Percentiles rank a stretch among this genome's conserved stretches.
Evolutionary conservation across 495 filamentous ascomycete genomes (phyloP).

Genomic region (Jackrogersella multiformis): DNA sequence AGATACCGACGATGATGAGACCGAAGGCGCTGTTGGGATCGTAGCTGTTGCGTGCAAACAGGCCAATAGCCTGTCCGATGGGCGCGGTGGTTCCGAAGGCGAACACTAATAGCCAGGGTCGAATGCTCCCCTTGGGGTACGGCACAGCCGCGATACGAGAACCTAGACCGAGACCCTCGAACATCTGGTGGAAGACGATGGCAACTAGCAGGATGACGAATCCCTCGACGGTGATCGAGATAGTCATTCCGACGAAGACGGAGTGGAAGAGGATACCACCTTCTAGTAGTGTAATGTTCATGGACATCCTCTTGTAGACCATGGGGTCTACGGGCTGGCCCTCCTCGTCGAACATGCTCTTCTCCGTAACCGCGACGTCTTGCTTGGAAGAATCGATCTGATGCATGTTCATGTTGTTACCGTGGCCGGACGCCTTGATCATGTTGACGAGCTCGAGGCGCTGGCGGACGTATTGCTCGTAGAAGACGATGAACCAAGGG

Average conservation of each 20-base stretch:
- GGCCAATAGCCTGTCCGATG: conserved; percentile 68
- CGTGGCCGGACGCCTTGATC: conserved; percentile 46
- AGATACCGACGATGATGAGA: conserved; percentile 71
- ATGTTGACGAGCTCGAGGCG: conserved; percentile 59
- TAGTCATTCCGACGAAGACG: conserved; percentile 74
- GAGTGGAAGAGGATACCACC: conserved; percentile 68
- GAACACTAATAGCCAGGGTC: conserved; percentile 71
- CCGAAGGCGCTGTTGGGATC: conserved; percentile 71
- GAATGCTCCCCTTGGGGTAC: conserved; percentile 56
- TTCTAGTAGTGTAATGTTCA: conserved; percentile 65
- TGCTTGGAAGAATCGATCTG: conserved; percentile 20
- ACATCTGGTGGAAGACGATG: conserved; percentile 76
- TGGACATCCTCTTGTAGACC: conserved; percentile 58
- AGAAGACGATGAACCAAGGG: conserved; percentile 64
- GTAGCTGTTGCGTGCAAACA: conserved; percentile 66
- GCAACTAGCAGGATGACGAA: conserved; percentile 74
- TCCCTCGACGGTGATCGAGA: conserved; percentile 70
- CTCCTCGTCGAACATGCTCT: conserved; percentile 50
- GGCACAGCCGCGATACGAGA: conserved; percentile 67
- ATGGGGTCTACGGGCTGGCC: conserved; percentile 53
- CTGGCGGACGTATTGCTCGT: conserved; percentile 63
- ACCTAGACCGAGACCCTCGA: conserved; percentile 74
- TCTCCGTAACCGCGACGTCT: conserved; percentile 40
- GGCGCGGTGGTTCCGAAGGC: conserved; percentile 69
- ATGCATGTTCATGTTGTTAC: conserved; percentile 5